Conservation (phyloP, 805 yeast genomes). For the Candida dajiaensis region DNA sequence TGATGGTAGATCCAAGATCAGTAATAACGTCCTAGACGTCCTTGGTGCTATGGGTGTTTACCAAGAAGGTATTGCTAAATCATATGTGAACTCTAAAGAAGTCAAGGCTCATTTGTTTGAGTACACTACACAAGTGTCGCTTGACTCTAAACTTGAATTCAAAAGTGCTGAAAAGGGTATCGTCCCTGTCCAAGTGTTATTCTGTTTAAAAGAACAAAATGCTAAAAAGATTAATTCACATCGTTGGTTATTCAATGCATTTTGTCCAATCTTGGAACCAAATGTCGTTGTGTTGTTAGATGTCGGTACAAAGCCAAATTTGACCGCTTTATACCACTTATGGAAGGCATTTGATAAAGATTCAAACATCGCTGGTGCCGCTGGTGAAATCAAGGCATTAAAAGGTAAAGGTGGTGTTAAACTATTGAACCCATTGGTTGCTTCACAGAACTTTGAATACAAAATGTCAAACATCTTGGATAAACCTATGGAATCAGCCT, state of each 20-base stretch:
- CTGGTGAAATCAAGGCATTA: conserved; percentile 95
- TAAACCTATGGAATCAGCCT: conserved; percentile 87
- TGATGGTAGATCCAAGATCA: conserved; percentile 90
- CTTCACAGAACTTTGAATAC: conserved; percentile 94
- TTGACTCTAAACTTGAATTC: conserved; percentile 83
- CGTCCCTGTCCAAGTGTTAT: conserved; percentile 90
- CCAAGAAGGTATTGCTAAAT: conserved; percentile 96
- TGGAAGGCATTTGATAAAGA: conserved; percentile 98
- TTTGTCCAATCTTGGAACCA: conserved; percentile 89
- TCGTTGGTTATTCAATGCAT: conserved; percentile 94
- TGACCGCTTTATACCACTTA: conserved; percentile 79
- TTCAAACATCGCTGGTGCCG: conserved; percentile 97
- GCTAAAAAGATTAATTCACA: conserved; percentile 95
- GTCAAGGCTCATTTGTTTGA: conserved; percentile 95
- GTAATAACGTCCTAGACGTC: conserved; percentile 78
- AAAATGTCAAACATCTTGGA: conserved; percentile 95
- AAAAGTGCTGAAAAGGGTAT: conserved; percentile 86
- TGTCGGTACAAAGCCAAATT: conserved; percentile 97
- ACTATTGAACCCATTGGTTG: conserved; percentile 84
- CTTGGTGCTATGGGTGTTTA: conserved; percentile 94
- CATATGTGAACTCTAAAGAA: conserved; percentile 83
- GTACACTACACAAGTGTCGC: conserved; percentile 90
- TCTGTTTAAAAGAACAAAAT: conserved; percentile 89
- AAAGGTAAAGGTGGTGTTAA: conserved; percentile 85
- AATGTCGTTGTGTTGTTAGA: conserved; percentile 84